phyloP scores from a whole-genome alignment of 805 yeast species.

The Ogataea allantospora region DNA sequence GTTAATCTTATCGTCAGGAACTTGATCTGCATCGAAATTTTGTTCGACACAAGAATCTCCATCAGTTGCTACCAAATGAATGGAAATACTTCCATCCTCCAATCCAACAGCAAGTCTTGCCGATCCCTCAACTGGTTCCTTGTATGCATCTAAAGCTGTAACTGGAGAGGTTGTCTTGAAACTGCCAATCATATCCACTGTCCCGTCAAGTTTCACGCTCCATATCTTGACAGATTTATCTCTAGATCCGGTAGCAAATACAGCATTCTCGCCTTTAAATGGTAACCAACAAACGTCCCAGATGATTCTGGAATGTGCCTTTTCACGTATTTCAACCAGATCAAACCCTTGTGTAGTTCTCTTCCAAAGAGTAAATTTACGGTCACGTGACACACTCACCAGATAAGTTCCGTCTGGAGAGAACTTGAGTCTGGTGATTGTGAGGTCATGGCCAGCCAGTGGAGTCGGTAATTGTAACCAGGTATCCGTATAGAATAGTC shows the following conservation, averaged over 20 bases:
- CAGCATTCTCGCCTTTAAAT: slow-evolving; percentile 31
- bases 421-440: slow-evolving; percentile 80
- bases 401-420: slow-evolving; percentile 65
- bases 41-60: slow-evolving; percentile 31
- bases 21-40: slow-evolving; percentile 37
- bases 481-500: slow-evolving; percentile 62
- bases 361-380: slow-evolving; percentile 78
- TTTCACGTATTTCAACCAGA: slow-evolving; percentile 40
- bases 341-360: slow-evolving; percentile 30
- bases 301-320: slow-evolving; percentile 87
- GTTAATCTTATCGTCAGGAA: slow-evolving; percentile 63
- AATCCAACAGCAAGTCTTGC: slow-evolving; percentile 60
- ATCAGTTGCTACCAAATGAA: slow-evolving; percentile 39
- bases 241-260: slow-evolving; percentile 84
- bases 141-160: slow-evolving; percentile 61
- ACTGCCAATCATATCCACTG: slow-evolving; percentile 36
- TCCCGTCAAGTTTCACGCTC: slow-evolving; percentile 33
- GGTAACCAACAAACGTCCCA: slow-evolving; percentile 96
- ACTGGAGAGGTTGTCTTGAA: slow-evolving; percentile 55
- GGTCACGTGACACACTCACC: slow-evolving; percentile 83
- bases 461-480: slow-evolving; percentile 63
- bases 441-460: slow-evolving; percentile 71
- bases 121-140: slow-evolving; percentile 30
- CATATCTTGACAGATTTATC: slow-evolving; percentile 77
- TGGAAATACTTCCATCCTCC: slow-evolving; percentile 60